Evolutionary conservation across 345 rosid genomes (phyloP).

Genomic region (Mallotus nudiflorus): DNA sequence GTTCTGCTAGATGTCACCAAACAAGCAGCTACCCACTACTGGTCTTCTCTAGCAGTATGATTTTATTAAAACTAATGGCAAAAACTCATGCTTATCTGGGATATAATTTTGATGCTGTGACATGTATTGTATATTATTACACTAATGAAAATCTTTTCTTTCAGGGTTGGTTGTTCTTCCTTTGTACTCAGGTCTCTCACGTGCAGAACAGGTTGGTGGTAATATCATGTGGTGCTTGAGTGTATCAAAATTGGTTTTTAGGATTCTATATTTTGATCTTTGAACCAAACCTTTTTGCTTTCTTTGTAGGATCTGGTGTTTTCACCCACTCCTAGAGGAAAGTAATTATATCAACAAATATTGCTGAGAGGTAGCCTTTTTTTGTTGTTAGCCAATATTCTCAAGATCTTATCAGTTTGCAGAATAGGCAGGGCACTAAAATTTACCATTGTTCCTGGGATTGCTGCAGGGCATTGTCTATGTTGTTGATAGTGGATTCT

Average conservation of each 20-base stretch:
- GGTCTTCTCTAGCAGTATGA: too few species aligned
- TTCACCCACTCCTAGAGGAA: conserved; percentile 89
- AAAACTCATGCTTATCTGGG: too few species aligned
- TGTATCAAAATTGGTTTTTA: conserved; percentile 5
- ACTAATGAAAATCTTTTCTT: conserved; percentile 27
- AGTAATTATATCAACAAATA: conserved; percentile 88
- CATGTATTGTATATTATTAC: too few species aligned
- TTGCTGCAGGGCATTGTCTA: conserved; percentile 79
- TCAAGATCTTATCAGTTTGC: conserved; percentile 9
- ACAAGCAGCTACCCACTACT: too few species aligned
- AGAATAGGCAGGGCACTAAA: conserved; percentile 7
- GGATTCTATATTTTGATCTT: conserved; percentile 9
- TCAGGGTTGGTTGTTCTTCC: conserved; percentile 80
- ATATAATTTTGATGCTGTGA: too few species aligned
- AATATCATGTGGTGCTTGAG: background rate
- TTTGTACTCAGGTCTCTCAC: conserved; percentile 85
- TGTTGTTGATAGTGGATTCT: conserved; percentile 94
- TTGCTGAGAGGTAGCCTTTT: conserved; percentile 80
- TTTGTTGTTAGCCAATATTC: background rate
- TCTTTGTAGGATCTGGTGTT: conserved; percentile 66
- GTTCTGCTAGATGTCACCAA: too few species aligned
- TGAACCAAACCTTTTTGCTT: conserved; percentile 9
- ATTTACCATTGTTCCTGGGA: conserved; percentile 19
- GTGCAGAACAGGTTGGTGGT: conserved; percentile 65
- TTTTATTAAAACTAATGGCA: too few species aligned